A percentile compares a stretch with the other conserved stretches of the same genome.
phyloP scores from a whole-genome alignment of 305 asterid species.

The Fraxinus dipetala region DNA sequence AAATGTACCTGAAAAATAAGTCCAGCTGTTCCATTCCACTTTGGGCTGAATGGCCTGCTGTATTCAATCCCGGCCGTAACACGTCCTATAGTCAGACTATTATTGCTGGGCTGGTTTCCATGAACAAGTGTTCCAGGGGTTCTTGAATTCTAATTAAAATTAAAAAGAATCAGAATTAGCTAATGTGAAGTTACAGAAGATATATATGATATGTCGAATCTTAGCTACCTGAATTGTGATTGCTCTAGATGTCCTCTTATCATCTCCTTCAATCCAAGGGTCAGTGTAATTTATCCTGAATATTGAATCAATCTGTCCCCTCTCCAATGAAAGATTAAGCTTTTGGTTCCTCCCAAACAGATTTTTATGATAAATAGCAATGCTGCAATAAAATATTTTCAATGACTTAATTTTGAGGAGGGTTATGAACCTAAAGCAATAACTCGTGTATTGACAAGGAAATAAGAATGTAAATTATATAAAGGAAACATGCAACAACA shows the following conservation, averaged over 20 bases:
- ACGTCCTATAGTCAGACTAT: constrained; percentile 68
- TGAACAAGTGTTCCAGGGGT: constrained; percentile 91
- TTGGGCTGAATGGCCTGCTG: constrained; percentile 90
- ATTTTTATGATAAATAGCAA: constrained; percentile 81
- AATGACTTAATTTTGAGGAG: constrained; percentile 1
- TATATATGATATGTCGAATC: constrained; percentile 3
- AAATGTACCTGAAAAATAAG: constrained; percentile 69
- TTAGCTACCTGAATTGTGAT: constrained; percentile 77
- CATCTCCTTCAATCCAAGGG: constrained; percentile 99
- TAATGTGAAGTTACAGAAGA: constrained; percentile 16
- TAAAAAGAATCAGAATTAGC: constrained; percentile 20
- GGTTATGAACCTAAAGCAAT: constrained; percentile 11
- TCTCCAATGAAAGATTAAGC: constrained; percentile 81
- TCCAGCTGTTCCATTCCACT: constrained; percentile 92
- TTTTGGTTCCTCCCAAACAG: constrained; percentile 92
- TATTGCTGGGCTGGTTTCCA: constrained; percentile 71
- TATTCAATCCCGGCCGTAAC: constrained; percentile 89
- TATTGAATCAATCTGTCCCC: constrained; percentile 87
- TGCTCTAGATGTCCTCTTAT: constrained; percentile 90
- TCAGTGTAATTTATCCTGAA: constrained; percentile 84
- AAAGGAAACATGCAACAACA: background rate
- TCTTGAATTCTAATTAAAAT: constrained; percentile 73
- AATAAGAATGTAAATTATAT: background rate
- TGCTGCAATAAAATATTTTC: constrained; percentile 52
- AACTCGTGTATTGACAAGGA: background rate